Base-by-base conservation (phyloP, 176 grass and related monocot species). In the Miscanthus lutarioriparius region DNA sequence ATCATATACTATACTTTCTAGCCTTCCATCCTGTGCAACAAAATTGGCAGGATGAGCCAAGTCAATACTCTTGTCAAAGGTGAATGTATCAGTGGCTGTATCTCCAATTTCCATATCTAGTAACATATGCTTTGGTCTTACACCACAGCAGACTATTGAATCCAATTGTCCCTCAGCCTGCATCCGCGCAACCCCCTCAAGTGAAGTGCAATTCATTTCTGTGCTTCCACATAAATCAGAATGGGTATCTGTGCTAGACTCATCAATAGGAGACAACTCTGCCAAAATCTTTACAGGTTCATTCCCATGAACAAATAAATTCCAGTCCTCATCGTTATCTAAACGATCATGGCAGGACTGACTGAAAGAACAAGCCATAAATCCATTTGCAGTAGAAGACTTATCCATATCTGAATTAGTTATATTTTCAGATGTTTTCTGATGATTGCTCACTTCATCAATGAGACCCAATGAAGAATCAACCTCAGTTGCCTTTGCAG, bases 1-100 rank as follows among this genome's bases (percentile, higher is more conserved):
- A 83, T 90, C 88, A 90, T 79, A 90, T 74, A 90, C 84, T 87
- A 90, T 83, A 80, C 69, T 90, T 74, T 90, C 88, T 20, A 90
- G 80, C 45, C 30, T 70, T 47, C 88, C 88, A 83, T 90, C 88
- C 79, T 75, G 84, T 20, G 75, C 19, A 27, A 40, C 47, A 83
- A 79, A 87, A 87, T 83, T 83, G 47, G 22, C 39, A 49, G 59
- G 33, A 44, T 25, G 58, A 78, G 27, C 84, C 58, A 74, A 87
- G 39, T 79, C 84, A 87, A 49, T 12, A 61, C 30, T 62, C 74
- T 90, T 90, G 47, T 87, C 62, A 79, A 79, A 87, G 83, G 48
- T 7, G 68, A 87, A 83, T 68, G 70, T 90, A 26, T 22, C 80
- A 74, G 23, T 75, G 40, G 59, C 10, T 79, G 67, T 4, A 39